Base-by-base conservation (phyloP, 192 early-diverging fungal genomes). In the Gonapodya prolifera region DNA sequence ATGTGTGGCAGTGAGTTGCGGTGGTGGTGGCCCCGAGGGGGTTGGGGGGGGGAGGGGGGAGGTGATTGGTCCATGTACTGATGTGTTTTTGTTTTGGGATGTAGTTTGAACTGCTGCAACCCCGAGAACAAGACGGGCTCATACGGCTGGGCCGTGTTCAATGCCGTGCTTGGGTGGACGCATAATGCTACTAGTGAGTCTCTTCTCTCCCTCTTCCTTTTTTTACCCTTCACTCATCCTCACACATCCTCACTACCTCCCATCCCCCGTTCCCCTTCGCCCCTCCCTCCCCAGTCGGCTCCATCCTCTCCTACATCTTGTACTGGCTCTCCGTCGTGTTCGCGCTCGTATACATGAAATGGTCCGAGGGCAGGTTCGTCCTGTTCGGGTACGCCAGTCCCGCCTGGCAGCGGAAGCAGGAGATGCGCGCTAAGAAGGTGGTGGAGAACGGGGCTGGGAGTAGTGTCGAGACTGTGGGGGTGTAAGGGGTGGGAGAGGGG, bases 81-180 rank as follows among this genome's bases (percentile, higher is more conserved):
- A 87, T 36, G 80, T 89, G 30, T n/a, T n/a, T n/a, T n/a, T n/a
- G n/a, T n/a, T n/a, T n/a, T n/a, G n/a, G n/a, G n/a, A n/a, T 93
- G 89, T 90, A 80, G 83, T 34, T 75, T 91, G 1, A 82, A 77
- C 61, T 93, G 91, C 79, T 91, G 92, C 76, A 86, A 92, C 79
- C 87, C 87, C 17, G 84, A 86, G 78, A 70, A 81, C 70, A 79
- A 85, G 18, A 74, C 80, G 34, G 80, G 78, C 31, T 75, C 73
- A 34, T 80, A 81, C 69, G 89, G 88, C 30, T 95, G 89, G 89
- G 80, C 83, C 33, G 87, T 97, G 75, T 90, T 94, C 78, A 88
- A 91, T 76, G 86, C 92, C 0, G 79, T 95, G 29, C 78, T 93
- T 33, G 94, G 94, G 1, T 95, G 94, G 92, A 87, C 81, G 75